phyloP scores from a whole-genome alignment of 768 basidiomycete genomes.

The Harrya chromipes region DNA sequence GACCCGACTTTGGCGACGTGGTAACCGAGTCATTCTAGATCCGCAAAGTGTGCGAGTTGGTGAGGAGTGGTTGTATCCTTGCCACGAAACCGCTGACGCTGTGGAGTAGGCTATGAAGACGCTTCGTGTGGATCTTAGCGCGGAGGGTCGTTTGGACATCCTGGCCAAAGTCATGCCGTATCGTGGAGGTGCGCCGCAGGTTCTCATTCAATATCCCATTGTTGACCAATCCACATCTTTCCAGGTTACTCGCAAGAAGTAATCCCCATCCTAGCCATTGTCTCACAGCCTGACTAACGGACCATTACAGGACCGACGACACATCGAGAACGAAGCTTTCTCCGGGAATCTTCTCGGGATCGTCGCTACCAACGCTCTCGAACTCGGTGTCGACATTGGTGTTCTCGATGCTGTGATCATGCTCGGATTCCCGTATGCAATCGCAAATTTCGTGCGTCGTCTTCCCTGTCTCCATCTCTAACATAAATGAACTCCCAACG shows the following conservation, averaged over 20 bases:
- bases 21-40: constrained; percentile 42
- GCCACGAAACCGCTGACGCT: neutral
- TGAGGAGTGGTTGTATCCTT: constrained; percentile 30
- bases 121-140: constrained; percentile 64
- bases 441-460: constrained; percentile 73
- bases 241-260: constrained; percentile 75
- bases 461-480: neutral
- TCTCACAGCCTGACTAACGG: neutral
- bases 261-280: neutral
- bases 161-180: constrained; percentile 76
- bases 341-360: constrained; percentile 80
- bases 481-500: neutral
- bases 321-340: constrained; percentile 85
- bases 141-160: constrained; percentile 74
- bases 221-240: neutral
- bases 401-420: constrained; percentile 87
- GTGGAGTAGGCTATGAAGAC: constrained; percentile 72
- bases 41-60: constrained; percentile 79
- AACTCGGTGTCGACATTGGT: constrained; percentile 90
- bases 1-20: neutral
- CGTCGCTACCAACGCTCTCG: constrained; percentile 86
- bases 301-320: constrained; percentile 62
- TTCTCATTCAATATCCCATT: neutral
- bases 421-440: constrained; percentile 76
- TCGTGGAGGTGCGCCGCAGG: constrained; percentile 61